Evolutionary conservation across 495 filamentous ascomycete genomes (phyloP).

Genomic region (Penicillium crystallinum): DNA sequence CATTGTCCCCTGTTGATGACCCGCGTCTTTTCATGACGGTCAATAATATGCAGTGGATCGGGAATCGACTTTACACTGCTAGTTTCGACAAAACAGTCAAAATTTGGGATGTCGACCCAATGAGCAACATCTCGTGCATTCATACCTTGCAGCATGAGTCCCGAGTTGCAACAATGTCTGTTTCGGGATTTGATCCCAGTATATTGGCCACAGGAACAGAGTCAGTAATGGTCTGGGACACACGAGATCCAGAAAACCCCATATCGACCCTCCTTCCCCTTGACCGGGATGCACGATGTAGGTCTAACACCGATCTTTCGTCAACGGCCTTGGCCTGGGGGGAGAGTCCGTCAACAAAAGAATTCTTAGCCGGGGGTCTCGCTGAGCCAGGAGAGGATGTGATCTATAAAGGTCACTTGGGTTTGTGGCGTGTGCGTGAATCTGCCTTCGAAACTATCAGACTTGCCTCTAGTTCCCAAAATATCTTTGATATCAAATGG

Average conservation of each 20-base stretch:
- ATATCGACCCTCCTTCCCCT: slow-evolving; percentile 3
- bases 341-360: slow-evolving; percentile 35
- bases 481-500: slow-evolving; percentile 78
- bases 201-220: slow-evolving; percentile 49
- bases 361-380: slow-evolving; percentile 72
- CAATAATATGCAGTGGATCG: slow-evolving; percentile 67
- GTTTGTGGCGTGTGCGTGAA: slow-evolving; percentile 60
- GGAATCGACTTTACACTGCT: slow-evolving; percentile 61
- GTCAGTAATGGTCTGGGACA: slow-evolving; percentile 31
- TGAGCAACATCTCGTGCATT: slow-evolving; percentile 28
- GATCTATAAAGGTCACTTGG: slow-evolving; percentile 64
- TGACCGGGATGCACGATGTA: slow-evolving; percentile 14
- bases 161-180: slow-evolving; percentile 65
- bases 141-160: slow-evolving; percentile 59
- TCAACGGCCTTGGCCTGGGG: slow-evolving; percentile 78
- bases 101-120: slow-evolving; percentile 55
- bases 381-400: slow-evolving; percentile 51
- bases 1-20: slow-evolving; percentile 51
- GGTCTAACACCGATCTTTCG: slow-evolving; percentile 49
- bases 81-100: slow-evolving; percentile 80
- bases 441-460: slow-evolving; percentile 41
- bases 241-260: slow-evolving; percentile 1
- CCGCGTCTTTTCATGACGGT: slow-evolving; percentile 75
- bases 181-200: slow-evolving; percentile 38
- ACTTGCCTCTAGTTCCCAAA: slow-evolving; percentile 51